phyloP scores from a whole-genome alignment of 202 grass and related monocot species.

The Alloteropsis angusta region DNA sequence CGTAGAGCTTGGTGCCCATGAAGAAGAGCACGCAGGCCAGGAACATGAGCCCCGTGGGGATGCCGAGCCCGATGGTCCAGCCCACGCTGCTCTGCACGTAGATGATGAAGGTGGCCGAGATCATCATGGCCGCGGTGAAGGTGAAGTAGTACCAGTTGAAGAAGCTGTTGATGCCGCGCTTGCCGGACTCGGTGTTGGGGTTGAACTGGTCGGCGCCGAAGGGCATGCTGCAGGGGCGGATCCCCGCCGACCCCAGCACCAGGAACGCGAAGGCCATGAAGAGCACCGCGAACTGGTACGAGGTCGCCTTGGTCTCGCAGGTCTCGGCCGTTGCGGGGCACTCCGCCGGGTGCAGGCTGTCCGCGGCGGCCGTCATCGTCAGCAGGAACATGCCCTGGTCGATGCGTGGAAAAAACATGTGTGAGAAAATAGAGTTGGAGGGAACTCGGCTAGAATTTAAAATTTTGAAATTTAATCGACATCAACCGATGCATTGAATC shows the following conservation, averaged over 20 bases:
- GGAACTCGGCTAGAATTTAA: not conserved
- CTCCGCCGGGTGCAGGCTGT: conserved; percentile 48
- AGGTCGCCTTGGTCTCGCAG: conserved; percentile 37
- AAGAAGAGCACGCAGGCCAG: conserved; percentile 78
- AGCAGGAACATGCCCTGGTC: conserved; percentile 79
- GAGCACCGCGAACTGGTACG: conserved; percentile 57
- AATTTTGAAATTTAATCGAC: not conserved
- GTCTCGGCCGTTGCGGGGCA: conserved; percentile 29
- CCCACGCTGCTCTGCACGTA: conserved; percentile 93
- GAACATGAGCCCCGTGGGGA: conserved; percentile 80
- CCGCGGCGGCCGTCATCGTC: conserved; percentile 53
- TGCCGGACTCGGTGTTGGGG: conserved; percentile 61
- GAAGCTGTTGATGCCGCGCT: conserved; percentile 96
- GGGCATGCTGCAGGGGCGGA: conserved; percentile 86
- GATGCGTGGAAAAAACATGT: not conserved
- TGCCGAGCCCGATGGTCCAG: conserved; percentile 68
- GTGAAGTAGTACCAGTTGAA: conserved; percentile 99
- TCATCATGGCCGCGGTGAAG: conserved; percentile 65
- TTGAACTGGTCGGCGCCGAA: conserved; percentile 91
- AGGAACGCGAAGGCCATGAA: conserved; percentile 70
- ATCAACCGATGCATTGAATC: not conserved
- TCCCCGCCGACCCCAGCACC: conserved; percentile 65
- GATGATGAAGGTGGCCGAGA: conserved; percentile 86
- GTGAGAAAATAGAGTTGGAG: not conserved
- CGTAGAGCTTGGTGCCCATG: conserved; percentile 63